phyloP scores from a whole-genome alignment of 805 yeast genomes.

The Wilhelminamyces savonicus region DNA sequence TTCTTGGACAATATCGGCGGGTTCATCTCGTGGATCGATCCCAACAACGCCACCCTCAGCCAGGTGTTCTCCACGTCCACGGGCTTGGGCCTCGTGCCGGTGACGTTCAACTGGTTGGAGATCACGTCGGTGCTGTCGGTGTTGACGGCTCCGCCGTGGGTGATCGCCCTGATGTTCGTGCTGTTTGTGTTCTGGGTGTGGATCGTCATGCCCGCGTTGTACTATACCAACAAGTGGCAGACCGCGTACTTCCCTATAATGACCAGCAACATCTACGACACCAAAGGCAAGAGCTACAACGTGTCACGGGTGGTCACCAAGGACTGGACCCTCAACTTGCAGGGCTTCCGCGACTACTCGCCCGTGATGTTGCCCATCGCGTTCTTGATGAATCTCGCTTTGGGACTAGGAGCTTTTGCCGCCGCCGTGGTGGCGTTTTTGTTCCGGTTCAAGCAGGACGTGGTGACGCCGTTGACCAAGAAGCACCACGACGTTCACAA shows the following conservation, averaged over 20 bases:
- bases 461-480: slow-evolving; percentile 2
- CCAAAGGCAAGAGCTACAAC: slow-evolving; percentile 7
- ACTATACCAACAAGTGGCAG: slow-evolving; percentile 18
- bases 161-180: slow-evolving; percentile 4
- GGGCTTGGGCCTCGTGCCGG: slow-evolving; percentile 7
- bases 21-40: slow-evolving; percentile 6
- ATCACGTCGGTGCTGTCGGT: slow-evolving; percentile 5
- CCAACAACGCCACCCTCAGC: slow-evolving; percentile 3
- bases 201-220: slow-evolving; percentile 13
- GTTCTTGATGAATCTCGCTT: slow-evolving; percentile 7
- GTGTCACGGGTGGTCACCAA: slow-evolving; percentile 9
- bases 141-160: slow-evolving; percentile 8
- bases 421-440: slow-evolving; percentile 5
- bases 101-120: slow-evolving; percentile 9
- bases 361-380: slow-evolving; percentile 6
- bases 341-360: slow-evolving; percentile 7
- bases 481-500: slow-evolving; percentile 4
- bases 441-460: slow-evolving; percentile 4
- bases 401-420: slow-evolving; percentile 8
- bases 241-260: slow-evolving; percentile 17
- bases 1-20: slow-evolving; percentile 4
- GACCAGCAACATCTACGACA: slow-evolving; percentile 10
- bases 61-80: slow-evolving; percentile 8
- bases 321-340: slow-evolving; percentile 7
- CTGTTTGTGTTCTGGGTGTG: slow-evolving; percentile 10